These are phyloP conservation scores for Astragalus membranaceus DNA, from an alignment of 306 rosid species.

Conservation along the genomic window DNA sequence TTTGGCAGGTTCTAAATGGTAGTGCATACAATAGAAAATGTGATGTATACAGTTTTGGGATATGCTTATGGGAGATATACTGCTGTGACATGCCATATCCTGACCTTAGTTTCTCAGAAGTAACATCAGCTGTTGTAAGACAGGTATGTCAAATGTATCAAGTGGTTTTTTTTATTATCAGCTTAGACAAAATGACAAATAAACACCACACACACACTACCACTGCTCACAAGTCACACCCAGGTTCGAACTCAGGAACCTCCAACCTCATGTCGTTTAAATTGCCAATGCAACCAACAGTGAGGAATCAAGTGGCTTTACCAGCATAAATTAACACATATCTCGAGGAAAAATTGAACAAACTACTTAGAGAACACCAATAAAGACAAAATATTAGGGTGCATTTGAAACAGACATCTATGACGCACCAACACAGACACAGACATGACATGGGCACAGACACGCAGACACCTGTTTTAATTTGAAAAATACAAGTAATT, in stretches of 20 bases:
- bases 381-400: not conserved
- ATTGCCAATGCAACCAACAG: too few species aligned
- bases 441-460: too few species aligned
- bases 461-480: too few species aligned
- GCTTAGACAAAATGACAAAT: too few species aligned
- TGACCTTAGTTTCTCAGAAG: slow-evolving; percentile 95
- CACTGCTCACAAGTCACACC: too few species aligned
- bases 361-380: not conserved
- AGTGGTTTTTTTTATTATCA: not conserved
- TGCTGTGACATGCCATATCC: slow-evolving; percentile 99
- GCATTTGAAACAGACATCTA: not conserved
- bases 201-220: too few species aligned
- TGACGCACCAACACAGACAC: too few species aligned
- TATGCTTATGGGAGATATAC: slow-evolving; percentile 97
- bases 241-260: too few species aligned
- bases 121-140: slow-evolving; percentile 89
- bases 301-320: not conserved
- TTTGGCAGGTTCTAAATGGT: slow-evolving; percentile 90
- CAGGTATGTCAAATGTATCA: slow-evolving; percentile 47
- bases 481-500: too few species aligned
- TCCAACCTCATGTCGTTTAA: too few species aligned
- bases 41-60: slow-evolving; percentile 90
- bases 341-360: not conserved
- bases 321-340: not conserved
- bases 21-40: slow-evolving; percentile 91